Evolutionary conservation across 192 early-diverging fungal genomes (phyloP).

Genomic region (Funneliformis geosporum): DNA sequence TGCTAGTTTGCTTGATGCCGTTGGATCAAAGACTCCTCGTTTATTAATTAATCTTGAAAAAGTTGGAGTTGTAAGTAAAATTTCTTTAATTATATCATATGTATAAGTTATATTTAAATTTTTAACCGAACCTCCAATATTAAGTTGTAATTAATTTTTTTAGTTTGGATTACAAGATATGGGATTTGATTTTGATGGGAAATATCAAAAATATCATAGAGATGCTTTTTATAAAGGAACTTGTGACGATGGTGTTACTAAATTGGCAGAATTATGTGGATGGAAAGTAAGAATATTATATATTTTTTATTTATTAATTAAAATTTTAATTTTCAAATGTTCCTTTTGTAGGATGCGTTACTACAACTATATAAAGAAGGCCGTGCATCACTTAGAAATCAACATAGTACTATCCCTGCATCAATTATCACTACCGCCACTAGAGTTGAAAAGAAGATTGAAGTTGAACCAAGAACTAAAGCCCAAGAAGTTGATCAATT

Average conservation of each 20-base stretch:
- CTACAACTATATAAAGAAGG: neutral
- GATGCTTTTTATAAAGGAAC: conserved; percentile 81
- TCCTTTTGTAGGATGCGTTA: neutral
- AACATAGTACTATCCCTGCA: neutral
- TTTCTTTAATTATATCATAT: neutral
- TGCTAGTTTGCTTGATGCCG: conserved; percentile 70
- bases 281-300: conserved; percentile 56
- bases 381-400: neutral
- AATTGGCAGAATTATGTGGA: conserved; percentile 72
- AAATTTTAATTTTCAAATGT: neutral
- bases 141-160: conserved; percentile 22
- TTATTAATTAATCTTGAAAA: conserved; percentile 88
- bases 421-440: neutral
- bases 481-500: neutral
- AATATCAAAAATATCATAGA: conserved; percentile 58
- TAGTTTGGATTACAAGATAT: conserved; percentile 6
- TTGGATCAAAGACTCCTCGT: conserved; percentile 67
- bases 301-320: neutral
- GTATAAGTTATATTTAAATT: neutral
- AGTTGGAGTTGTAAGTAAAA: conserved; percentile 62
- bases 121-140: neutral
- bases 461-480: neutral
- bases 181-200: conserved; percentile 86
- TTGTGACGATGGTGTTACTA: conserved; percentile 77
- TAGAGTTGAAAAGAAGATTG: neutral